Conservation (phyloP, 208 protist species). For the Trypanosoma vivax region DNA sequence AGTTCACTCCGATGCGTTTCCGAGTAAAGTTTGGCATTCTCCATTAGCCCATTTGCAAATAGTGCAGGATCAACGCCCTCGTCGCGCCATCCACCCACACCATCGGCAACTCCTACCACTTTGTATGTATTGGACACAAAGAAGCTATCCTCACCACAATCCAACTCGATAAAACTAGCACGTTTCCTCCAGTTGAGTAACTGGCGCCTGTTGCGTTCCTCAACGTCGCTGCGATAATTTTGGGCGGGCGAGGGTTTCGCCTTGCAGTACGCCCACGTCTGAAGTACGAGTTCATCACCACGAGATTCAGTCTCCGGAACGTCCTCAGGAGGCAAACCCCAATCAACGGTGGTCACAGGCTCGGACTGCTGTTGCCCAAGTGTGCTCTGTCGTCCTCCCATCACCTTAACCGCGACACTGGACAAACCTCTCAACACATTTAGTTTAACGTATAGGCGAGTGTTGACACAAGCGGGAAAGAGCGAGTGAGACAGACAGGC, state of each 20-base stretch:
- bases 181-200: slow-evolving; percentile 78
- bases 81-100: slow-evolving; percentile 86
- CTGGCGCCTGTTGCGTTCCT: slow-evolving; percentile 66
- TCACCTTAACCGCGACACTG: slow-evolving; percentile 2
- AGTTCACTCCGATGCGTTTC: slow-evolving; percentile 74
- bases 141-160: slow-evolving; percentile 92
- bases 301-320: slow-evolving; percentile 60
- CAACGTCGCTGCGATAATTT: slow-evolving; percentile 77
- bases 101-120: slow-evolving; percentile 88
- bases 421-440: too few species aligned
- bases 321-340: slow-evolving; percentile 73
- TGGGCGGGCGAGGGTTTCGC: slow-evolving; percentile 65
- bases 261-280: slow-evolving; percentile 90
- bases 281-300: slow-evolving; percentile 80
- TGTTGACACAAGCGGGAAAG: not conserved
- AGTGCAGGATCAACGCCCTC: slow-evolving; percentile 78
- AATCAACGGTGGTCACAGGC: slow-evolving; percentile 21
- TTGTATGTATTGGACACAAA: slow-evolving; percentile 90
- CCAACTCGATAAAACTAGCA: slow-evolving; percentile 83
- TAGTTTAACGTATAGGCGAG: too few species aligned
- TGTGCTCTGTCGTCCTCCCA: slow-evolving; percentile 41
- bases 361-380: slow-evolving; percentile 14
- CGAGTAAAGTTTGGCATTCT: slow-evolving; percentile 82
- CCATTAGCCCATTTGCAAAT: slow-evolving; percentile 88
- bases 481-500: not conserved